Evolutionary conservation across 495 filamentous ascomycete species (phyloP).

Genomic region (Annulohypoxylon moriforme): DNA sequence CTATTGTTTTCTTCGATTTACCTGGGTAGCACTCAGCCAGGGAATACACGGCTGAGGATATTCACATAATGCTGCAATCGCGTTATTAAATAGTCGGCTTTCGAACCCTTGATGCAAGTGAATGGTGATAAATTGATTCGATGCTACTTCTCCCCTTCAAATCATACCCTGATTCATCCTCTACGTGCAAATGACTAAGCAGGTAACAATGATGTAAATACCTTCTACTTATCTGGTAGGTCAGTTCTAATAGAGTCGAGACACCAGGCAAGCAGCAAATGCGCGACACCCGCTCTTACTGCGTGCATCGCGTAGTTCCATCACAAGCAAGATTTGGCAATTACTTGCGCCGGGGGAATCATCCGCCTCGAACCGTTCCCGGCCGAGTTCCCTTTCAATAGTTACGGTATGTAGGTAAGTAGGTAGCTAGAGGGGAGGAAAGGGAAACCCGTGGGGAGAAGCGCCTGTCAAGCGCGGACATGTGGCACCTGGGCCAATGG

Average conservation of each 20-base stretch:
- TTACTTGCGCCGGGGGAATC: constrained; percentile 19
- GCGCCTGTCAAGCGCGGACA: constrained; percentile 39
- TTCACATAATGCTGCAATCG: background rate
- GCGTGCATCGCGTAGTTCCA: constrained; percentile 4
- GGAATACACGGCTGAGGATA: background rate
- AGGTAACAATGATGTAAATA: background rate
- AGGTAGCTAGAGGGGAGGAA: background rate
- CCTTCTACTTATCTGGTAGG: too few species aligned
- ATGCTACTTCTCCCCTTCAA: background rate
- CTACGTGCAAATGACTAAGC: background rate
- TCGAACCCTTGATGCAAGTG: background rate
- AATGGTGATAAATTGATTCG: background rate
- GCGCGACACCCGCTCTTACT: constrained; percentile 17
- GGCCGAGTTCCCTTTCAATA: background rate
- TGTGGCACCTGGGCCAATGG: constrained; percentile 36
- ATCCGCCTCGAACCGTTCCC: background rate
- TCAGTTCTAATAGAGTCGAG: background rate
- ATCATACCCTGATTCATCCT: background rate
- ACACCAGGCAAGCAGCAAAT: background rate
- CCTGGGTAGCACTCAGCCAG: background rate
- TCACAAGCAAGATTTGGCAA: constrained; percentile 10
- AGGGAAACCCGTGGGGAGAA: background rate
- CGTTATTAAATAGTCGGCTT: background rate
- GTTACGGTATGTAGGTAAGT: background rate
- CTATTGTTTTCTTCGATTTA: background rate